phyloP scores from a whole-genome alignment of 2,329 filamentous ascomycete genomes.

The Trichophaea hybrida region DNA sequence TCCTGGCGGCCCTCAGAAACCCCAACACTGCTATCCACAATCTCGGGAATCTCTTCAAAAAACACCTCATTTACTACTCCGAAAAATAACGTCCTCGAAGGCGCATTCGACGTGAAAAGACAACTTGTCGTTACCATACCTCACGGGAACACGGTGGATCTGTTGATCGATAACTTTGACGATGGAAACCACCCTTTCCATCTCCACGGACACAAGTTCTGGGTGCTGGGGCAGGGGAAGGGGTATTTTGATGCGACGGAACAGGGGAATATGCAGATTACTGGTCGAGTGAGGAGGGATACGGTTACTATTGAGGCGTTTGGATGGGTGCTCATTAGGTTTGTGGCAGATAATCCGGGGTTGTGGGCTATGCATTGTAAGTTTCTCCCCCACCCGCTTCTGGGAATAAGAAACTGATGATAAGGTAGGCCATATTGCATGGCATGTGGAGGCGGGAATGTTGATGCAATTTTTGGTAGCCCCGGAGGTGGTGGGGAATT shows the following conservation, averaged over 20 bases:
- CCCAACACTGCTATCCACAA: slow-evolving; percentile 38
- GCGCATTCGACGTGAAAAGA: slow-evolving; percentile 28
- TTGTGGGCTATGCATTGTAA: slow-evolving; percentile 44
- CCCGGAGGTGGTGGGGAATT: slow-evolving; percentile 35
- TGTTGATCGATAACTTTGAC: slow-evolving; percentile 66
- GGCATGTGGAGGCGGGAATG: slow-evolving; percentile 46
- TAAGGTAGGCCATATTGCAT: slow-evolving; percentile 36
- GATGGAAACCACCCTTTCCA: slow-evolving; percentile 54
- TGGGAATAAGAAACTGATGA: neutral
- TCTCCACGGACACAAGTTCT: slow-evolving; percentile 64
- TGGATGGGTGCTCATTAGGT: slow-evolving; percentile 41
- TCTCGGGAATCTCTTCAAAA: slow-evolving; percentile 34
- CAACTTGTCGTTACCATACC: slow-evolving; percentile 28
- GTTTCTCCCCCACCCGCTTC: neutral
- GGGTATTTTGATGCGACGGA: slow-evolving; percentile 23
- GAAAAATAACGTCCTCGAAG: slow-evolving; percentile 40
- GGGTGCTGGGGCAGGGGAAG: slow-evolving; percentile 33
- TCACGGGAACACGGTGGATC: slow-evolving; percentile 48
- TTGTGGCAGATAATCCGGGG: slow-evolving; percentile 44
- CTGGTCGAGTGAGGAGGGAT: slow-evolving; percentile 15
- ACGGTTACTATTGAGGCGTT: slow-evolving; percentile 36
- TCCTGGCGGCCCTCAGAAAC: slow-evolving; percentile 38
- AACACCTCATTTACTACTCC: slow-evolving; percentile 38
- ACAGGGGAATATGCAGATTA: slow-evolving; percentile 5
- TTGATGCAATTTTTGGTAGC: slow-evolving; percentile 45